Conservation (phyloP, 2,329 filamentous ascomycete species). For the Bipolaris bicolor region DNA sequence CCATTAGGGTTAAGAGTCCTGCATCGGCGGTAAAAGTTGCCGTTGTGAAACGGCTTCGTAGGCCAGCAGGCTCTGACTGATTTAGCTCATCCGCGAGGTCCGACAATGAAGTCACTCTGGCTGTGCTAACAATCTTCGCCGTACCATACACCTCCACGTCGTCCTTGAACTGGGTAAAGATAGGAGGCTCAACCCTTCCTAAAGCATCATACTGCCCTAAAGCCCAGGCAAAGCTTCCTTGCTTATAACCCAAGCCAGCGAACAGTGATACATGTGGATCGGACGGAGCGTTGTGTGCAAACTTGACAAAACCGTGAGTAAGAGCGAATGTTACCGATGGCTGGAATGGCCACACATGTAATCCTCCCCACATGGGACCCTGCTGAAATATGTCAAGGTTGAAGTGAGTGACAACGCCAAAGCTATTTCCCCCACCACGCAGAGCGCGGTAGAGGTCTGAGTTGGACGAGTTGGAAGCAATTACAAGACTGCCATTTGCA, state of each 20-base stretch:
- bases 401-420: slow-evolving; percentile 36
- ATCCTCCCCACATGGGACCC: slow-evolving; percentile 20
- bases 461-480: slow-evolving; percentile 36
- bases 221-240: slow-evolving; percentile 6
- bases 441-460: slow-evolving; percentile 47
- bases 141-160: not conserved
- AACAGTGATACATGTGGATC: slow-evolving; percentile 4
- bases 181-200: slow-evolving; percentile 2
- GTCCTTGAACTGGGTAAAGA: slow-evolving; percentile 6
- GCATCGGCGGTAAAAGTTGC: not conserved
- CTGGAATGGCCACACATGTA: not conserved
- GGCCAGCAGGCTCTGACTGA: slow-evolving; percentile 1
- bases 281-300: not conserved
- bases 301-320: slow-evolving; percentile 1
- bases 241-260: slow-evolving; percentile 5
- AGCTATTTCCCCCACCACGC: slow-evolving; percentile 38
- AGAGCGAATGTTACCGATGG: slow-evolving; percentile 2
- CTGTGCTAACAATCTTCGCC: slow-evolving; percentile 7
- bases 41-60: slow-evolving; percentile 1
- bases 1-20: not conserved
- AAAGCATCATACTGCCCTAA: not conserved
- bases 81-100: slow-evolving; percentile 6
- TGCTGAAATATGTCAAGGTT: slow-evolving; percentile 20
- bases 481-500: slow-evolving; percentile 13
- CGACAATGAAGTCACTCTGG: slow-evolving; percentile 2